Base-by-base conservation (phyloP, 2,329 filamentous ascomycete species). In the Chaetomiaceae sp. region DNA sequence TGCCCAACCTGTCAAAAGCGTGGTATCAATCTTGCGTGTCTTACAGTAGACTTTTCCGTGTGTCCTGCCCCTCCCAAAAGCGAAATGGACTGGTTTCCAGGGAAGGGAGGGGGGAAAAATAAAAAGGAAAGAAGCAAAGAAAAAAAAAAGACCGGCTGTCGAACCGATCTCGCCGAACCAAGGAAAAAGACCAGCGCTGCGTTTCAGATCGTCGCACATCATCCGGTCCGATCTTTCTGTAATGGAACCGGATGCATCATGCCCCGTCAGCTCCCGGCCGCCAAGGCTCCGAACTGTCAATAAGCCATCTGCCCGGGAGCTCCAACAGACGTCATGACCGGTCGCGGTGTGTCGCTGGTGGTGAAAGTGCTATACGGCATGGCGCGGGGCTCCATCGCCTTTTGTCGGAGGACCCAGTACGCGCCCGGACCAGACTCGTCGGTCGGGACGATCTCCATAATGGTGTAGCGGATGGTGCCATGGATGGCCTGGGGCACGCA, bases 311-410 rank as follows among this genome's bases (percentile, higher is more conserved):
- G 57, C 10, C 38, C 50, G 4, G 47, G 23, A 10, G 55, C 23
- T 10, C 54, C 55, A 20, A 49, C 45, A 14, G 54, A 47, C 7
- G 45, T 16, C 55, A 60, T 44, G 18, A 59, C 55, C 10, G 59
- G 50, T 5, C 56, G 54, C 10, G 61, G 61, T 8, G 60, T 63
- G 16, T 59, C 61, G 43, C 46, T 56, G 13, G 58, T 63, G 3
- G 54, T 55, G 32, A 61, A 56, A 5, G 55, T 48, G 53, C 32
- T 46, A 47, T 49, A 32, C 16, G 49, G 43, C 7, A 55, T 44
- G n/a, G 49, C 43, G 7, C 44, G 51, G 25, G 54, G 47, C 11
- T 53, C 51, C 41, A 51, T 41, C 18, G 36, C 34, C 27, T 58
- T 58, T 14, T 52, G 51, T 21, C 56, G 54, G 16, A 58, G 51